Base-by-base conservation (phyloP, 371 early-diverging fungal genomes). In the Apophysomyces ossiformis region DNA sequence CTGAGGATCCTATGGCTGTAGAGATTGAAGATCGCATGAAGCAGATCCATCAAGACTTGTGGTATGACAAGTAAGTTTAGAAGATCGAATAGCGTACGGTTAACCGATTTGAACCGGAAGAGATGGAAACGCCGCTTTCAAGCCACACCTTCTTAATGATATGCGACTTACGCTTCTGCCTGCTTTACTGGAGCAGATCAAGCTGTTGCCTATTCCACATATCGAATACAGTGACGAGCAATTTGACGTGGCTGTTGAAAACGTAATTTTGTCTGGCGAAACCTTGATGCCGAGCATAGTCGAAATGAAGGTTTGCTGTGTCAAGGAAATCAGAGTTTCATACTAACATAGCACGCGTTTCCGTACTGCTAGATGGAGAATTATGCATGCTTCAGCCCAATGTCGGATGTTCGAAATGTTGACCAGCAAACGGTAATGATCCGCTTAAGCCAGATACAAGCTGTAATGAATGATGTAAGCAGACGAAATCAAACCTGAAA, bases 161-260 rank as follows among this genome's bases (percentile, higher is more conserved):
- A 77, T 89, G 65, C 77, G 77, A 21, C 69, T 78, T 57, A 79
- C 79, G 0, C 46, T 85, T n/a, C 26, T 81, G 39, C 83, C 87
- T 37, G 79, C 87, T 15, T 46, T 85, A 18, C 63, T 86, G 64
- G 88, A 89, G 56, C 81, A 88, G 35, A 73, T 90, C 70, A 78
- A 82, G 61, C 85, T 78, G 58, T 69, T 90, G 35, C 88, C 89
- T n/a, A 73, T 90, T 50, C 88, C 90, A 5, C 83, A 82, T 15
- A 85, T 90, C 57, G 89, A 87, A 59, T 84, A 88, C 64, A 74
- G 74, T 45, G 87, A 88, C 58, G 68, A 71, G 5, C 73, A 84
- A 67, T 78, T 79, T 60, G 87, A 88, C 43, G 61, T 89, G 11
- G 76, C 82, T 37, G 65, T 90, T n/a, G 89, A 88, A 56, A 83